Evolutionary conservation across 768 basidiomycete species (phyloP).

Genomic region (Holtermannia corniformis): DNA sequence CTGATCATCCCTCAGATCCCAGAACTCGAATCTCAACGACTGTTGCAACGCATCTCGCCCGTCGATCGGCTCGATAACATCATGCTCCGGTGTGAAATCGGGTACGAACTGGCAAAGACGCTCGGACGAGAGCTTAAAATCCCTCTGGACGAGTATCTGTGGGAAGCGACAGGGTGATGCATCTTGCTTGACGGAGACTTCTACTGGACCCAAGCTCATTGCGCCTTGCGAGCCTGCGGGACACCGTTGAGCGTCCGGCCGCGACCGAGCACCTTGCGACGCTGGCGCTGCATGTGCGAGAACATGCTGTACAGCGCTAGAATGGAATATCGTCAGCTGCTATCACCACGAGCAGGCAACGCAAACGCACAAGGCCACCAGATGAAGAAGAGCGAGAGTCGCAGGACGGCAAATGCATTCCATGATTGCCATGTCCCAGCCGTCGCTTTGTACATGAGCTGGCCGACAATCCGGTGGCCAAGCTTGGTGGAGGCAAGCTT

Average conservation of each 20-base stretch:
- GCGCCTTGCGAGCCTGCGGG: not conserved
- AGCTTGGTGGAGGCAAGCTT: constrained; percentile 45
- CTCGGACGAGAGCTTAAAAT: constrained; percentile 27
- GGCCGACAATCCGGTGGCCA: constrained; percentile 40
- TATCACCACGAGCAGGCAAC: not conserved
- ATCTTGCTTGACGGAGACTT: not conserved
- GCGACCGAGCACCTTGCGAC: constrained; percentile 50
- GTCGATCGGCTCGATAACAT: constrained; percentile 36
- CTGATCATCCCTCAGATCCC: constrained; percentile 42
- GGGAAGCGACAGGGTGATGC: constrained; percentile 17
- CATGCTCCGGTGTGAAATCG: constrained; percentile 34
- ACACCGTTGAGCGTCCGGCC: constrained; percentile 1
- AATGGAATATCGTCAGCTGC: not conserved
- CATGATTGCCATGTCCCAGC: constrained; percentile 47
- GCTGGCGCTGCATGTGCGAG: constrained; percentile 54
- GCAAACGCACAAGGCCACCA: constrained; percentile 77
- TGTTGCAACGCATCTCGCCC: constrained; percentile 30
- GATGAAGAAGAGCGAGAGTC: constrained; percentile 55
- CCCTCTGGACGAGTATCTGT: constrained; percentile 32
- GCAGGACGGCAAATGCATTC: constrained; percentile 48
- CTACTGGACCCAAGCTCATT: not conserved
- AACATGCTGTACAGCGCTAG: constrained; percentile 52
- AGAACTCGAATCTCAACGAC: constrained; percentile 31
- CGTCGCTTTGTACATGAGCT: not conserved
- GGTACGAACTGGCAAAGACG: constrained; percentile 24